Conservation (phyloP, 106 monocot genomes). For the Dendrobium catenatum region DNA sequence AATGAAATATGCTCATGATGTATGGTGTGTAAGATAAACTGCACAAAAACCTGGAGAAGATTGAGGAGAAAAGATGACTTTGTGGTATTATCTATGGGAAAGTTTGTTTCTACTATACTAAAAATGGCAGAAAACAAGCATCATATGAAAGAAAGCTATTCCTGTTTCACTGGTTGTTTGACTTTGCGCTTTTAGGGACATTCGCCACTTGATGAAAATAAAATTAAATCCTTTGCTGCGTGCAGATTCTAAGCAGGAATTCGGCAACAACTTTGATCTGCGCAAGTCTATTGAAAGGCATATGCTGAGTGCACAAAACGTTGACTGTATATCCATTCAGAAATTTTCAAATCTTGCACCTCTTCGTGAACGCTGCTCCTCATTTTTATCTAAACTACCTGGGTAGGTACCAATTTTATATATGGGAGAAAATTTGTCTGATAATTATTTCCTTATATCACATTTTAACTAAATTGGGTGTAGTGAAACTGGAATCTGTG, state of each 20-base stretch:
- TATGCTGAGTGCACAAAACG: constrained; percentile 31
- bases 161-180: background rate
- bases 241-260: constrained; percentile 69
- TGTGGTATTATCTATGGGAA: no score
- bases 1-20: no score
- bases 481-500: background rate
- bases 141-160: background rate
- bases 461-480: background rate
- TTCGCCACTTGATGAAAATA: background rate
- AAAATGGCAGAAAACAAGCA: background rate
- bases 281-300: constrained; percentile 73
- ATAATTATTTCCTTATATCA: background rate
- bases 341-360: constrained; percentile 36
- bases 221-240: background rate
- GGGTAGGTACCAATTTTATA: constrained; percentile 30
- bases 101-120: no score
- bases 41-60: no score
- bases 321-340: constrained; percentile 62
- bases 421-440: background rate
- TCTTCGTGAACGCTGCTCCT: constrained; percentile 50
- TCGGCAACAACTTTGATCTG: constrained; percentile 86
- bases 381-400: constrained; percentile 56
- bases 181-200: background rate
- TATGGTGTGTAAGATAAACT: no score
- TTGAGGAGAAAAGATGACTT: no score